Conservation (phyloP, 1,284 basidiomycete species). For the Farysia itapuensis region DNA sequence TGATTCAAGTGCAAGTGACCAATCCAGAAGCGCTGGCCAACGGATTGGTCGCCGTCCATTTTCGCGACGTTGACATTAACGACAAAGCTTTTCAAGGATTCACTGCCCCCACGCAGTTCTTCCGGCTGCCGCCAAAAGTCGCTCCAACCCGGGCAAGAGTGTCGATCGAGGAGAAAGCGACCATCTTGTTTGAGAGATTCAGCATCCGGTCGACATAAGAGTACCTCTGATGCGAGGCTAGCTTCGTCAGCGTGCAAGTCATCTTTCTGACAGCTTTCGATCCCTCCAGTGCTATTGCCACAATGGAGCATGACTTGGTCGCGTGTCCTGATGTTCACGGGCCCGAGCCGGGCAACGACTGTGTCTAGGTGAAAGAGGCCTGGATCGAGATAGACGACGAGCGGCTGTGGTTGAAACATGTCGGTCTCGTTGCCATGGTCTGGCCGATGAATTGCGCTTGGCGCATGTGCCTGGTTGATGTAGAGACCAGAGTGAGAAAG, state of each 20-base stretch:
- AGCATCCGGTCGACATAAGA: constrained; percentile 13
- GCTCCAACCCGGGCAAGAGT: constrained; percentile 29
- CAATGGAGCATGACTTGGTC: constrained; percentile 37
- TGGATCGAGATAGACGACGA: constrained; percentile 31
- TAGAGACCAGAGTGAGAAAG: constrained; percentile 41
- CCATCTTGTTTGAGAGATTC: constrained; percentile 21
- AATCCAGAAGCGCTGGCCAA: constrained; percentile 34
- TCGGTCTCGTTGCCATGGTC: constrained; percentile 16
- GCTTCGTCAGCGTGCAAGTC: constrained; percentile 14
- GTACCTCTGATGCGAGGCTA: neutral
- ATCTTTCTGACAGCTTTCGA: constrained; percentile 33
- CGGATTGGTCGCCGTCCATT: neutral
- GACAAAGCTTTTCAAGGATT: constrained; percentile 26
- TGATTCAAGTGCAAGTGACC: constrained; percentile 29
- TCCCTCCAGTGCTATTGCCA: constrained; percentile 20
- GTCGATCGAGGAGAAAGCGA: constrained; percentile 17
- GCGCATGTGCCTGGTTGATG: constrained; percentile 33
- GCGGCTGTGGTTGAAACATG: constrained; percentile 18
- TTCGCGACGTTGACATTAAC: constrained; percentile 11
- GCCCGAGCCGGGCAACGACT: constrained; percentile 10
- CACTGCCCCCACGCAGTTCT: constrained; percentile 3
- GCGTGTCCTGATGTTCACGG: constrained; percentile 13
- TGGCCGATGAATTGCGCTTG: constrained; percentile 10
- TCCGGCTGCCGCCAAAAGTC: constrained; percentile 17
- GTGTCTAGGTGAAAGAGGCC: constrained; percentile 6